Conservation (phyloP, 495 filamentous ascomycete species). For the Cercophora newfieldiana region DNA sequence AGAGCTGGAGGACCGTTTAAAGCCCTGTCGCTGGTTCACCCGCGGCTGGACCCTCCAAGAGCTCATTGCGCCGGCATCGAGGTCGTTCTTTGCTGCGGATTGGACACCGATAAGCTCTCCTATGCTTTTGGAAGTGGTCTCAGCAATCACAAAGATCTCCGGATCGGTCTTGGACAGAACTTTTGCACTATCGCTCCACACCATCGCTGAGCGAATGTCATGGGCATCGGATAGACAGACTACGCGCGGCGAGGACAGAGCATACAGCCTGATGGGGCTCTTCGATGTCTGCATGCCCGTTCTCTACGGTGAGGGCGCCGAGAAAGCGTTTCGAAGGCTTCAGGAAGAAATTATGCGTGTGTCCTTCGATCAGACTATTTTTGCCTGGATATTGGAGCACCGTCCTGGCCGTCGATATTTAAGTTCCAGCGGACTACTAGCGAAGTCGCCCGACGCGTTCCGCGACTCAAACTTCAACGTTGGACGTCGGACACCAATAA, state of each 20-base stretch:
- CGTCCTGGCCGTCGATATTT: too few relatives aligned
- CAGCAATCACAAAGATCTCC: not conserved
- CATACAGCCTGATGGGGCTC: not conserved
- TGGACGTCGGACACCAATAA: too few relatives aligned
- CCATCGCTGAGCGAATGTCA: not conserved
- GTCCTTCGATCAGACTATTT: too few relatives aligned
- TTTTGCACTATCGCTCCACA: not conserved
- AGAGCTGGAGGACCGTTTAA: not conserved
- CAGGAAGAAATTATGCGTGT: too few relatives aligned
- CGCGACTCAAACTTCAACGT: too few relatives aligned
- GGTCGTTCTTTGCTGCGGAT: not conserved
- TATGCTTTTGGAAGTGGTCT: not conserved
- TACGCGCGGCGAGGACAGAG: not conserved
- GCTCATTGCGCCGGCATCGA: not conserved
- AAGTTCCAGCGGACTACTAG: too few relatives aligned
- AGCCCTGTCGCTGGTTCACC: not conserved
- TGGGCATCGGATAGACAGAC: not conserved
- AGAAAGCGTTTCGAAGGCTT: too few relatives aligned
- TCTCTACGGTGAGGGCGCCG: not conserved
- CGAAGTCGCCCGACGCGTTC: too few relatives aligned
- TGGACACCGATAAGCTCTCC: not conserved
- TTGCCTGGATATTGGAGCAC: too few relatives aligned
- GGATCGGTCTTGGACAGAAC: not conserved
- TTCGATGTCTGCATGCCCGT: not conserved
- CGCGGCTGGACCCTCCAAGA: not conserved